Base-by-base conservation (phyloP, 2,329 filamentous ascomycete genomes). In the Fusarium sp. region DNA sequence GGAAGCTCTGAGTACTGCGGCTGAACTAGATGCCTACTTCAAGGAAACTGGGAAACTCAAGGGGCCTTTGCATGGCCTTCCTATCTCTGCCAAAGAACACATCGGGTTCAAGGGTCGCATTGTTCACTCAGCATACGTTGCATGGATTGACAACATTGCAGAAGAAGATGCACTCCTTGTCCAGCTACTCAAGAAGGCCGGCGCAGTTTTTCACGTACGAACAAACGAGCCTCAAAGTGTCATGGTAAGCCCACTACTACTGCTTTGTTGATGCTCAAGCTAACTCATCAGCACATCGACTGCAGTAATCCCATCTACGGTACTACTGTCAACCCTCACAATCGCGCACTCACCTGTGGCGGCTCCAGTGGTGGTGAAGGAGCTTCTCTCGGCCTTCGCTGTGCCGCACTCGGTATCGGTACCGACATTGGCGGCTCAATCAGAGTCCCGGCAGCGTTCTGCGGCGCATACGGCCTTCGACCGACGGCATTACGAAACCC, bases 141-240 rank as follows among this genome's bases (percentile, higher is more conserved):
- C 65, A 9, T 67, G 56, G 29, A 60, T 69, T 11, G 71, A 76
- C 2, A 66, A 69, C 29, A 31, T 72, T 6, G 41, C 67, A 4
- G 41, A 62, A 7, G 39, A 52, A n/a, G 75, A 77, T 24, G 68
- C 75, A 1, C 63, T 72, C 0, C 85, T 87, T 0, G 88, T 93
- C 0, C 85, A 88, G 10, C 83, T 92, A 1, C 81, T 94, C 5
- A 82, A 89, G 29, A 84, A 85, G 20, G 84, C 90, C 0, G 92
- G 92, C 1, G 92, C 92, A 1, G 86, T 94, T 0, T 82, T 92
- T n/a, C 90, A 92, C 75, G 87, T 89, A 73, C 93, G 93, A 80
- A 93, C 92, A 0, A 93, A 92, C 66, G 86, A 92, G 9, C 91
- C 92, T 1, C 88, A 90, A 69, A 86, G 52, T 22, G 31, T 56